Evolutionary conservation across 176 grass and related monocot species (phyloP), one percentile per base, ranked within the genome.

Genomic region (Triticum turgidum): DNA sequence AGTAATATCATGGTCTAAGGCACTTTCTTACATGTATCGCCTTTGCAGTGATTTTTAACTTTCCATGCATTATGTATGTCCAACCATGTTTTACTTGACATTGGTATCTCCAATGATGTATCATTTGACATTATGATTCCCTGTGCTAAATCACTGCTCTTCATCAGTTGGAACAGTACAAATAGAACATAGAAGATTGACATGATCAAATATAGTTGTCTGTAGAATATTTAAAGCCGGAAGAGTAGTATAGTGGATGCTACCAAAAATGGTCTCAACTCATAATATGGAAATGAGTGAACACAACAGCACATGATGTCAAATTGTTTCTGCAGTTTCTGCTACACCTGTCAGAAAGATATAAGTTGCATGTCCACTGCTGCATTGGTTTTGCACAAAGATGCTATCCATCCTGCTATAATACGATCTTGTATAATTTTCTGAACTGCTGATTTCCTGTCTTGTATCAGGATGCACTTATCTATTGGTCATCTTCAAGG

Each of bases 401-500:
- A 76, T 66, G 70, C 1, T 73, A 72, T 38, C 0, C 71, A 12
- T 68, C 58, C 13, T 39, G 38, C 24, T 77, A n/a, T 78, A 56
- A 41, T 78, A 51, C 42, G 5, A 56, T 9, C 0, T 22, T 54
- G 3, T 86, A 69, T 66, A 89, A 65, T 81, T 63, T 14, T 69
- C 24, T 78, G 41, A 88, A 58, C 10, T 85, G 35, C 47, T 86
- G 20, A 66, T 67, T 81, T 76, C 24, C 79, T 79, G 20, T 86
- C 32, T 84, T 62, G 5, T 88, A 62, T 86, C 87, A 98, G 95
- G 95, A 95, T 74, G 75, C 83, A 64, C 87, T 98, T 78, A 87
- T 98, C 88, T 98, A 98, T 66, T 98, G 95, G 95, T 98, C 95
- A 63, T 98, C 95, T 78, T 98, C 95, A 61, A 92, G 91, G 85